These are phyloP conservation scores for Colletotrichum siamense DNA, from an alignment of 2,329 filamentous ascomycete genomes.

Conservation along the genomic window DNA sequence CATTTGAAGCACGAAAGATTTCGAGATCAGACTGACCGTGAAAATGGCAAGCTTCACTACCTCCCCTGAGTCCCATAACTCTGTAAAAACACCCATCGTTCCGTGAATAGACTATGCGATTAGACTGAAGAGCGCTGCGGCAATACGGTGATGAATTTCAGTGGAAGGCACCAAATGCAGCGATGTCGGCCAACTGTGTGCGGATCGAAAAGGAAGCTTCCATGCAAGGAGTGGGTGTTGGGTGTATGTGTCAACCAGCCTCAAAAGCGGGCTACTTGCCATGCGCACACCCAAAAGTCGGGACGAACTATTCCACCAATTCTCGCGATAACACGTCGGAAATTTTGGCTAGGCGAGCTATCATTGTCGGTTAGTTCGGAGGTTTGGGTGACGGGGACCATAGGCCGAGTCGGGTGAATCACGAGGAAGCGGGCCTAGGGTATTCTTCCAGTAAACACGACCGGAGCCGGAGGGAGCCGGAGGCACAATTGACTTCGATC, in stretches of 20 bases:
- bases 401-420: not conserved
- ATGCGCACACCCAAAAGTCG: not conserved
- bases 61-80: not conserved
- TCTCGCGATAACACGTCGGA: not conserved
- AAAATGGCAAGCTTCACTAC: not conserved
- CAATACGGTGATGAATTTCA: not conserved
- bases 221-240: not conserved
- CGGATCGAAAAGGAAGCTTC: not conserved
- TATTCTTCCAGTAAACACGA: not conserved
- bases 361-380: not conserved
- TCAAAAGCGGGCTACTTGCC: not conserved
- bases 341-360: not conserved
- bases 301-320: not conserved
- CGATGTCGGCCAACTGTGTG: not conserved
- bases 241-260: not conserved
- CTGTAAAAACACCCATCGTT: not conserved
- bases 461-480: not conserved
- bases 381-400: not conserved
- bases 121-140: not conserved
- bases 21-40: not conserved
- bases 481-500: not conserved
- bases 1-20: rapidly evolving
- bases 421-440: not conserved
- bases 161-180: not conserved
- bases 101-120: not conserved